Conservation (phyloP, 1,284 basidiomycete genomes). For the Golubevia pallescens region DNA sequence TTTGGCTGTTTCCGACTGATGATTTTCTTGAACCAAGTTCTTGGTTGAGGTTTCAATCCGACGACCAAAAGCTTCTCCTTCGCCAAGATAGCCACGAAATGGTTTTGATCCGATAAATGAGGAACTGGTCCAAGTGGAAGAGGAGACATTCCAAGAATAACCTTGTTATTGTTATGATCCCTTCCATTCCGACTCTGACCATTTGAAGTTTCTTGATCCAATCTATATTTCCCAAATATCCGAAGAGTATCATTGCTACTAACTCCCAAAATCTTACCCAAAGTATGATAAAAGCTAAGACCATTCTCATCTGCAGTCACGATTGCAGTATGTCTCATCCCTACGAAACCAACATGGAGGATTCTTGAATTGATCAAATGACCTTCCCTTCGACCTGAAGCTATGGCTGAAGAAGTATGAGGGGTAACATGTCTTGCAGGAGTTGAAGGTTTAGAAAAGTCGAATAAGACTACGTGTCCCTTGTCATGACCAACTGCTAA, state of each 20-base stretch:
- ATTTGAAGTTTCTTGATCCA: too few species aligned
- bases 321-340: slow-evolving; percentile 88
- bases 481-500: slow-evolving; percentile 85
- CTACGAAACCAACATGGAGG: slow-evolving; percentile 86
- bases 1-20: neutral
- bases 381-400: slow-evolving; percentile 87
- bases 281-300: slow-evolving; percentile 90
- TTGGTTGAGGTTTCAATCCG: slow-evolving; percentile 85
- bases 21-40: slow-evolving; percentile 85
- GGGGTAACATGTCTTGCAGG: slow-evolving; percentile 75
- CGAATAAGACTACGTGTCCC: slow-evolving; percentile 86
- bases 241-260: slow-evolving; percentile 93
- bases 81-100: slow-evolving; percentile 85
- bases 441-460: slow-evolving; percentile 73
- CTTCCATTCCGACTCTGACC: too few species aligned
- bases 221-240: slow-evolving; percentile 88
- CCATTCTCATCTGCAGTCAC: slow-evolving; percentile 90
- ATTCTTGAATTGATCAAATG: slow-evolving; percentile 87
- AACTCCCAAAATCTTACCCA: slow-evolving; percentile 93
- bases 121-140: slow-evolving; percentile 79
- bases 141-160: slow-evolving; percentile 79
- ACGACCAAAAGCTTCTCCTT: slow-evolving; percentile 89
- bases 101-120: slow-evolving; percentile 82
- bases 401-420: slow-evolving; percentile 72
- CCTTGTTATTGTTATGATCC: slow-evolving; percentile 25